Evolutionary conservation across 441 rosid species (phyloP).

Genomic region (Pelargonium citronellum): DNA sequence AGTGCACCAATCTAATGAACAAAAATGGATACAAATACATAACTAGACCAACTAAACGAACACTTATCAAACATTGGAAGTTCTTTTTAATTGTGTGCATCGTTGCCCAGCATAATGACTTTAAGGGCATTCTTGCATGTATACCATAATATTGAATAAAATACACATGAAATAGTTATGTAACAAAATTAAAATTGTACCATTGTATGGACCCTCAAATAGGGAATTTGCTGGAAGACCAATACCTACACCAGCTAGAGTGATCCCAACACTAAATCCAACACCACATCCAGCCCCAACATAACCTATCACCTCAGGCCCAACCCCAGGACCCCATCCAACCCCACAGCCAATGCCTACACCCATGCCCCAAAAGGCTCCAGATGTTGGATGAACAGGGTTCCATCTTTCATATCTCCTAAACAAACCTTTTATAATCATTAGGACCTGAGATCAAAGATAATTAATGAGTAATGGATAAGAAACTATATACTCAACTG

Average conservation of each 20-base stretch:
- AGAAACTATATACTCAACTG: not conserved
- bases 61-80: not conserved
- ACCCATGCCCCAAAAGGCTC: slow-evolving; percentile 97
- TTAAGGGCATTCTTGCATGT: not conserved
- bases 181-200: slow-evolving; percentile 25
- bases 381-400: slow-evolving; percentile 84
- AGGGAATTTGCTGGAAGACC: slow-evolving; percentile 79
- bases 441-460: slow-evolving; percentile 34
- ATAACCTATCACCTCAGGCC: slow-evolving; percentile 83
- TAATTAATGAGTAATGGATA: not conserved
- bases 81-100: not conserved
- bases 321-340: slow-evolving; percentile 98
- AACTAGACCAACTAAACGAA: not conserved
- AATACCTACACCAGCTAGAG: slow-evolving; percentile 74
- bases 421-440: slow-evolving; percentile 78
- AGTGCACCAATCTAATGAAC: slow-evolving; percentile 10
- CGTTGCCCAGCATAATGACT: too few species aligned
- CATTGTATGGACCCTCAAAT: slow-evolving; percentile 48
- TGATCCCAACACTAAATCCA: slow-evolving; percentile 85
- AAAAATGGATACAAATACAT: not conserved
- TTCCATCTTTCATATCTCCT: slow-evolving; percentile 82
- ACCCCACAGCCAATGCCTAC: slow-evolving; percentile 85
- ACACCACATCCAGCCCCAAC: slow-evolving; percentile 91
- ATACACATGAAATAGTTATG: not conserved
- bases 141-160: not conserved